Evolutionary conservation across 148 eudicot genomes (phyloP).

Genomic region (Fallopia convolvulus): DNA sequence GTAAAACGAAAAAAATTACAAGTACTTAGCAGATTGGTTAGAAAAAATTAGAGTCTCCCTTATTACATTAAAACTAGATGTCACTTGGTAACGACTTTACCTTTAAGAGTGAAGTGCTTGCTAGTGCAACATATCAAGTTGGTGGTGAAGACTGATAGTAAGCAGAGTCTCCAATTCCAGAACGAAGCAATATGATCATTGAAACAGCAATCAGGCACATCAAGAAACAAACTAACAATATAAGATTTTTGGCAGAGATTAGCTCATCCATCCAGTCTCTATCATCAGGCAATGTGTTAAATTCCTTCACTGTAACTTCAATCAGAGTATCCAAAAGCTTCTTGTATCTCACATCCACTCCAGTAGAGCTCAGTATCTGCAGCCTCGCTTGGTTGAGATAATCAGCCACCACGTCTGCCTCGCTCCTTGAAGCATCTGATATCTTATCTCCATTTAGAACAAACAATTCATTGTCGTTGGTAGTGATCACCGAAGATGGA

Average conservation of each 20-base stretch:
- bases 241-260: constrained; percentile 19
- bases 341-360: constrained; percentile 28
- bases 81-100: not conserved
- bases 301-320: constrained; percentile 32
- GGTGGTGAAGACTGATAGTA: constrained; percentile 6
- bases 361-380: constrained; percentile 28
- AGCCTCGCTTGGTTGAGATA: constrained; percentile 40
- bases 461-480: constrained; percentile 7
- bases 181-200: not conserved
- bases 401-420: constrained; percentile 30
- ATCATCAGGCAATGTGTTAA: constrained; percentile 32
- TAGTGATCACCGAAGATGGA: constrained; percentile 19
- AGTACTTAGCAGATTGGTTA: not conserved
- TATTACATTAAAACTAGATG: not conserved
- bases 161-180: not conserved
- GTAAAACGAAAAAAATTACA: not conserved
- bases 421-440: not conserved
- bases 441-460: not conserved
- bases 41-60: not conserved
- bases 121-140: not conserved
- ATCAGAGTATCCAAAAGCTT: constrained; percentile 40
- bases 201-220: constrained; percentile 19
- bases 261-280: constrained; percentile 24
- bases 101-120: not conserved
- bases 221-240: constrained; percentile 22